phyloP scores from a whole-genome alignment of 305 asterid genomes.

The Coffea humblotiana region DNA sequence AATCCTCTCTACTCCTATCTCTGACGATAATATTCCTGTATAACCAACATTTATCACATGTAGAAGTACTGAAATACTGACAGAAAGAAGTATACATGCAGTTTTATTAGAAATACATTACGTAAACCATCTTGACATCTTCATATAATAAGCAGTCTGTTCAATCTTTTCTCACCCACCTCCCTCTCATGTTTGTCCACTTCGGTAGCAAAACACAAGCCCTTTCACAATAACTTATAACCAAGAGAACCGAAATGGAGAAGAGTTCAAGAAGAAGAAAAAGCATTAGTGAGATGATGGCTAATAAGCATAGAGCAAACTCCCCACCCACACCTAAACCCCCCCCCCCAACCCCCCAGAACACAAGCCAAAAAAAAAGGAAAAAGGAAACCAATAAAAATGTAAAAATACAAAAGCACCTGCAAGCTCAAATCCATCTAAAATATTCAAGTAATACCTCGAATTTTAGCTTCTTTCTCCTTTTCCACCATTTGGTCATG shows the following conservation, averaged over 20 bases:
- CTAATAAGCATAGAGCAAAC: no score
- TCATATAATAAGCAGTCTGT: neutral
- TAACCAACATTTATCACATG: slow-evolving; percentile 1
- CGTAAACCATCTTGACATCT: neutral
- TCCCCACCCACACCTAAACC: no score
- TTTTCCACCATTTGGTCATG: slow-evolving; percentile 43
- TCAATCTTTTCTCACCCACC: neutral
- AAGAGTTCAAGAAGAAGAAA: neutral
- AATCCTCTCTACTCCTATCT: slow-evolving; percentile 34
- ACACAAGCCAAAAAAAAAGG: neutral
- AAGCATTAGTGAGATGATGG: no score
- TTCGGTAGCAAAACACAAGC: no score
- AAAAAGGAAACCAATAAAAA: neutral
- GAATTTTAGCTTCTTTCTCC: slow-evolving; percentile 48
- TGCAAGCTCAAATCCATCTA: neutral
- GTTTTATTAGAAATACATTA: neutral
- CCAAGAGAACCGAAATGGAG: neutral
- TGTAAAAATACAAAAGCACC: neutral
- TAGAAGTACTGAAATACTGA: neutral
- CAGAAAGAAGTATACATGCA: neutral
- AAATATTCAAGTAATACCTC: slow-evolving; percentile 34
- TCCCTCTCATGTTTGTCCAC: neutral
- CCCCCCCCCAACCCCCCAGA: no score
- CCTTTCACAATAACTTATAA: neutral
- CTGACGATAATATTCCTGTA: slow-evolving; percentile 41